Conservation (phyloP, 1,284 basidiomycete genomes). For the Lentinula novae-zelandiae region DNA sequence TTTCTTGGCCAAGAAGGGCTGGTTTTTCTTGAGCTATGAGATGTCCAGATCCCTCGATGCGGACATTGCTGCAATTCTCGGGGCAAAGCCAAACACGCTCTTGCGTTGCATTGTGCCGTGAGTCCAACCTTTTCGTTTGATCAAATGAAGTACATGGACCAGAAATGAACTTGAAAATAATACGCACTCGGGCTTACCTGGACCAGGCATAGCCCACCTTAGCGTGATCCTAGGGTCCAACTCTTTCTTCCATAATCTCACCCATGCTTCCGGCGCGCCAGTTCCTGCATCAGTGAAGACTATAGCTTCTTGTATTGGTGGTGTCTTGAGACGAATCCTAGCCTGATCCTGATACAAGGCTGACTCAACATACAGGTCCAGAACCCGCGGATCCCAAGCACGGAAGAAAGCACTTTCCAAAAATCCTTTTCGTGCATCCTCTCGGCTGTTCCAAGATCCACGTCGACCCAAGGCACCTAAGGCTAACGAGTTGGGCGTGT, state of each 20-base stretch:
- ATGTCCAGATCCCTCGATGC: conserved; percentile 55
- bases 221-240: conserved; percentile 49
- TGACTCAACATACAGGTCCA: conserved; percentile 66
- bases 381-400: conserved; percentile 68
- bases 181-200: conserved; percentile 27
- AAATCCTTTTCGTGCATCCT: conserved; percentile 58
- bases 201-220: conserved; percentile 57
- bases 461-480: conserved; percentile 60
- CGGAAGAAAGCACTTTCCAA: conserved; percentile 64
- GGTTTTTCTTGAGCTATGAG: conserved; percentile 50
- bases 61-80: conserved; percentile 53
- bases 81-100: conserved; percentile 59
- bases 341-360: conserved; percentile 41
- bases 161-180: neutral
- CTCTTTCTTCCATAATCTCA: conserved; percentile 37
- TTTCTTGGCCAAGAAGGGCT: conserved; percentile 29
- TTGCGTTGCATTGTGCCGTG: conserved; percentile 23
- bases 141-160: neutral
- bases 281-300: conserved; percentile 45
- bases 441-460: conserved; percentile 59
- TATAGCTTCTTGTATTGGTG: conserved; percentile 54
- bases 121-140: neutral
- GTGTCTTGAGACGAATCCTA: conserved; percentile 58
- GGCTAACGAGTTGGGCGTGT: conserved; percentile 22
- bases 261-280: conserved; percentile 36